Conservation (phyloP, 345 rosid genomes). For the Schrenkiella parvula region DNA sequence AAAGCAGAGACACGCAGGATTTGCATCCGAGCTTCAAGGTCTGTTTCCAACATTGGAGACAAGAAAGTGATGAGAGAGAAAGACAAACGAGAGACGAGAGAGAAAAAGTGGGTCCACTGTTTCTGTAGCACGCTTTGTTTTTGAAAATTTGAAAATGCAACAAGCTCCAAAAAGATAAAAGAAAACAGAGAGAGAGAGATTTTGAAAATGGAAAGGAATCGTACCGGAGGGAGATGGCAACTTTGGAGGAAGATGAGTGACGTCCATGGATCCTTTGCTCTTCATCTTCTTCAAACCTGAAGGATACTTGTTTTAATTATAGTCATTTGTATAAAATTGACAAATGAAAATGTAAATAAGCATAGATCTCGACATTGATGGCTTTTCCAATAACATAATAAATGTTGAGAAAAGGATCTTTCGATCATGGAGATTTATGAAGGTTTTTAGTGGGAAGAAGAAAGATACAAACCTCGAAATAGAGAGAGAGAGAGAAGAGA, state of each 20-base stretch:
- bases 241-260: conserved; percentile 2
- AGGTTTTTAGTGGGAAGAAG: conserved; percentile 8
- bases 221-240: conserved; percentile 35
- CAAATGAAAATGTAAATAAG: not conserved
- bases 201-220: not conserved
- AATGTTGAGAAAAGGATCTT: conserved; percentile 16
- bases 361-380: conserved; percentile 18
- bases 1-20: conserved; percentile 33
- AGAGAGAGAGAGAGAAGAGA: conserved; percentile 22
- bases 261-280: conserved; percentile 24
- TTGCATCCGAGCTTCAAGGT: conserved; percentile 52
- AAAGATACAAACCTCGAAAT: conserved; percentile 29
- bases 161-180: conserved; percentile 24
- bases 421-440: not conserved
- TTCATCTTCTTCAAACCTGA: conserved; percentile 28
- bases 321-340: not conserved
- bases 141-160: conserved; percentile 30
- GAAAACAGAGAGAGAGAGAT: not conserved
- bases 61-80: conserved; percentile 20
- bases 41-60: conserved; percentile 35
- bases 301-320: not conserved
- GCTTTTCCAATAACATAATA: conserved; percentile 13
- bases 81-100: not conserved
- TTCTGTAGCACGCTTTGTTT: conserved; percentile 21
- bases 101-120: conserved; percentile 23